Base-by-base conservation (phyloP, 345 rosid genomes). In the Cochlearia excelsa region DNA sequence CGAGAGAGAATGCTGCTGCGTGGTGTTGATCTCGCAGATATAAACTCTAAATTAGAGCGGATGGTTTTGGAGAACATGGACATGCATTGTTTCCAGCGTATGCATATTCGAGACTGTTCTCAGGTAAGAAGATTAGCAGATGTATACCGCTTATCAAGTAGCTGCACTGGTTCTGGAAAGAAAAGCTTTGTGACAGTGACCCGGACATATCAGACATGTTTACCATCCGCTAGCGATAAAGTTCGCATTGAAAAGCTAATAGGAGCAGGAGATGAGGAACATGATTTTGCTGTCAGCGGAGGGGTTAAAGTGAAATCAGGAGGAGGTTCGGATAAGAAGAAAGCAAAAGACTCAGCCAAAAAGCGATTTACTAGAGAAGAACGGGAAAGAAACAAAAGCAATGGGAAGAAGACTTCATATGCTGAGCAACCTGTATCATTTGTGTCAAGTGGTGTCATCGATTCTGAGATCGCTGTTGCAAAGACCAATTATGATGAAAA, bases 51-150 rank as follows among this genome's bases (percentile, higher is more conserved):
- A 43, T 59, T 93, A 43, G 90, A 85, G 87, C 76, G 77, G 67
- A 74, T 93, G 55, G 96, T 89, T 70, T 61, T 75, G 71, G 78
- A 79, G 35, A 72, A 68, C 46, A 77, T 78, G 45, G 96, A 93
- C 57, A 74, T 78, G 52, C 81, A 73, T 59, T 65, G 85, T 79
- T 90, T 93, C 62, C 87, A 79, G 65, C 90, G 87, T 26, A 87
- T 89, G 97, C 95, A 82, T 57, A 76, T 79, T 41, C 78, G 78
- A n/a, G 96, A 93, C 75, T 90, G 96, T 75, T 82, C 93, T 66
- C 97, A 82, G 87, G 96, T 93, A 59, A 83, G 80, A 69, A 70
- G 86, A 55, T 72, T 89, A 70, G 96, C 99, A 39, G 80, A 86
- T 67, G 77, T 89, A 38, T 89, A 93, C 74, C 77, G 74, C 29